These are phyloP conservation scores for Ascochyta rabiei DNA, from an alignment of 2,329 filamentous ascomycete genomes.

Conservation along the genomic window DNA sequence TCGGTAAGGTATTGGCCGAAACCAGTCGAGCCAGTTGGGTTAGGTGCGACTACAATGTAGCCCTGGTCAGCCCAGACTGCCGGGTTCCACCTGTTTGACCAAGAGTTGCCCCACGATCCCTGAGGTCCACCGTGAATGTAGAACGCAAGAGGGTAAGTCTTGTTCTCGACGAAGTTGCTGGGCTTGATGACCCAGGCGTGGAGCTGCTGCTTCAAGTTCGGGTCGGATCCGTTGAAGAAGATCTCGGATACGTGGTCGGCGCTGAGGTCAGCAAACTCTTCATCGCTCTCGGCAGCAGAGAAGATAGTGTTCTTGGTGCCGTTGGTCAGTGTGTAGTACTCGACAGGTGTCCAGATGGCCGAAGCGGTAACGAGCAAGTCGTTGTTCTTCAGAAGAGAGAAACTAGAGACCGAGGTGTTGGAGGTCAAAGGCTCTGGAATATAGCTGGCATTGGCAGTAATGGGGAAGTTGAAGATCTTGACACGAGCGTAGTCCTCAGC, in stretches of 20 bases:
- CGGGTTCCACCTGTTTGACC: slow-evolving; percentile 85
- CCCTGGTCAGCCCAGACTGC: slow-evolving; percentile 86
- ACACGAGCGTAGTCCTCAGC: slow-evolving; percentile 44
- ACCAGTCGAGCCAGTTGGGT: slow-evolving; percentile 84
- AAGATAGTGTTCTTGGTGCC: slow-evolving; percentile 52
- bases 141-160: slow-evolving; percentile 80
- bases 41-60: slow-evolving; percentile 81
- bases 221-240: slow-evolving; percentile 70
- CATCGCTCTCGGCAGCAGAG: slow-evolving; percentile 68
- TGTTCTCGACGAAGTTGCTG: slow-evolving; percentile 66
- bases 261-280: slow-evolving; percentile 69
- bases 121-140: slow-evolving; percentile 86
- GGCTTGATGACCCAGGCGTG: slow-evolving; percentile 72
- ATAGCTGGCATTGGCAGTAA: slow-evolving; percentile 60
- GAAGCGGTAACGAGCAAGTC: slow-evolving; percentile 52
- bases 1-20: slow-evolving; percentile 80
- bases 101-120: slow-evolving; percentile 73
- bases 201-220: slow-evolving; percentile 59
- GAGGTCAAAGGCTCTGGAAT: slow-evolving; percentile 51
- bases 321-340: slow-evolving; percentile 37
- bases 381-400: slow-evolving; percentile 66
- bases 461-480: slow-evolving; percentile 66
- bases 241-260: slow-evolving; percentile 69
- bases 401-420: slow-evolving; percentile 42
- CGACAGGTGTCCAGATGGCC: slow-evolving; percentile 41